Evolutionary conservation across 2,329 filamentous ascomycete species (phyloP), one percentile per base, ranked within the genome.

Genomic region (Calonectria fujianensis): DNA sequence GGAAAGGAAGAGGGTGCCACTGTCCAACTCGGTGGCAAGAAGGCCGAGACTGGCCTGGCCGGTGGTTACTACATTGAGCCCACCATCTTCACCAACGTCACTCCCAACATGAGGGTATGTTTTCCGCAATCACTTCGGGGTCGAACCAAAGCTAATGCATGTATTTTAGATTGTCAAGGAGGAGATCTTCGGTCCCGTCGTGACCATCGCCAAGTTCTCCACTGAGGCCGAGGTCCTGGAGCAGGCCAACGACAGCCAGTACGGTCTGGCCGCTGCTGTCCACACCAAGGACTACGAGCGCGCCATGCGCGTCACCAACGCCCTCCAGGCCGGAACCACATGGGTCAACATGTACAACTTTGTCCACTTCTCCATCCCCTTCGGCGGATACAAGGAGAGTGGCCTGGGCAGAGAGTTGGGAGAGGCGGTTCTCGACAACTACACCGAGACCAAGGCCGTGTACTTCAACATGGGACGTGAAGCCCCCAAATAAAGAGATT

Each of bases 321-420:
- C 88, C n/a, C 90, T 93, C 64, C 90, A 93, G 82, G 88, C 91
- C 1, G 92, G 92, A 31, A 89, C 88, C 86, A 87, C 89, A n/a
- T 90, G 88, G 88, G 85, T 90, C 73, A 90, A 90, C 79, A 86
- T 85, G 1, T 86, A 84, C 6, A 87, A 88, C 54, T 86, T 88
- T 61, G 85, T 83, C 0, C 86, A 88, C 32, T 82, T 85, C 66
- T 79, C 85, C 4, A 83, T 88, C 29, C 87, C 87, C 0, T 88
- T 88, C 73, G 87, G 87, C 11, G 87, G 87, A 4, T 84, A 87
- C 27, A 88, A 88, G 81, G 86, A 88, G 81, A 88, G 87, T 66
- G 87, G 87, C 31, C 85, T 88, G 41, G 87, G 87, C 0, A 78
- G 87, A 14, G 87, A 88, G 68, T 75, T 88, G 27, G 87, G 87